Evolutionary conservation across 805 yeast genomes (phyloP).

Genomic region (Hanseniaspora clermontiae): DNA sequence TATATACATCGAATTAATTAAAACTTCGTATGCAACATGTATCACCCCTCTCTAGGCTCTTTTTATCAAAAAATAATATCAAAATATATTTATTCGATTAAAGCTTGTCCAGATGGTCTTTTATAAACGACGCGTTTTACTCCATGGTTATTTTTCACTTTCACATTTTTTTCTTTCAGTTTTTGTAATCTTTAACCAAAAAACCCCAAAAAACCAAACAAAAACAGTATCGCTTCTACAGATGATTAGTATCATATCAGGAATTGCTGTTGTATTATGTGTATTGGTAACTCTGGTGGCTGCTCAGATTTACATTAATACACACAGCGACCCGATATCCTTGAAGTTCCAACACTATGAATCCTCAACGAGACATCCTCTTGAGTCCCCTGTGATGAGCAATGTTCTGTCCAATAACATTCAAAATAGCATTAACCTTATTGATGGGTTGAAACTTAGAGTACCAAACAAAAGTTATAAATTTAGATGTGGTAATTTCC

Average conservation of each 20-base stretch:
- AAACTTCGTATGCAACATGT: no score
- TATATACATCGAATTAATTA: background rate
- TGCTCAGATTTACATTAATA: background rate
- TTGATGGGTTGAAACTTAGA: constrained; percentile 11
- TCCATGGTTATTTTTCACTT: no score
- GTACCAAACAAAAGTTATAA: constrained; percentile 11
- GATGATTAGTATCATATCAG: background rate
- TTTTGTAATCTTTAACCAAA: background rate
- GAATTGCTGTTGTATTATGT: background rate
- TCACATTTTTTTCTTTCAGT: no score
- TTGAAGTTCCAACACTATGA: constrained; percentile 11
- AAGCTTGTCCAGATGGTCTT: no score
- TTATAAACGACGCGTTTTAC: background rate
- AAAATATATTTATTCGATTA: no score
- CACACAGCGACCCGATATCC: constrained; percentile 2
- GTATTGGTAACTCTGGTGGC: background rate
- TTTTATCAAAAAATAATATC: no score
- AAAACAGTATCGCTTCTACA: background rate
- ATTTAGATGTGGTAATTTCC: constrained; percentile 55
- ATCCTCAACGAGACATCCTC: constrained; percentile 2
- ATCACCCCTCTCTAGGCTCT: no score
- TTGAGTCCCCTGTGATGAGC: constrained; percentile 8
- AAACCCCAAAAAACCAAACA: no score
- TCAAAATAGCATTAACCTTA: constrained; percentile 7
- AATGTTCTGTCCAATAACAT: constrained; percentile 9